These are phyloP conservation scores for Aspergillus chevalieri DNA, from an alignment of 2,329 filamentous ascomycete genomes.

Conservation along the genomic window DNA sequence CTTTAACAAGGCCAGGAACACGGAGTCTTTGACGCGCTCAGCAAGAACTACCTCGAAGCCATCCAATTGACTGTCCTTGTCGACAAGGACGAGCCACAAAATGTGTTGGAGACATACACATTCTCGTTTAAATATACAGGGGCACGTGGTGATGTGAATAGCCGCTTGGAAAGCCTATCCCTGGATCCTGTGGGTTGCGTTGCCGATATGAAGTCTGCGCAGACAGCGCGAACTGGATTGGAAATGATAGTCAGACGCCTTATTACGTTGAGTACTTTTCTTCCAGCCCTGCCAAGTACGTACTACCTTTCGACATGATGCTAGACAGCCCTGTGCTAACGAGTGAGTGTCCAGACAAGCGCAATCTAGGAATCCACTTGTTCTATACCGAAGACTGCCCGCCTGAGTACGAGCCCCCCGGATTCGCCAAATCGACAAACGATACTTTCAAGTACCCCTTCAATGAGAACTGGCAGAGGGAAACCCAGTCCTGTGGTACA, in stretches of 20 bases:
- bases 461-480: slow-evolving; percentile 33
- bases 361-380: slow-evolving; percentile 40
- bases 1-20: slow-evolving; percentile 39
- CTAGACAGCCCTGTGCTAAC: slow-evolving; percentile 2
- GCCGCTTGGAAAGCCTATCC: slow-evolving; percentile 21
- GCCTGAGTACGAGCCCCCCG: slow-evolving; percentile 35
- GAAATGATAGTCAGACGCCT: slow-evolving; percentile 40
- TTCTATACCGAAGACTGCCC: slow-evolving; percentile 40
- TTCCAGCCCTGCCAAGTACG: slow-evolving; percentile 41
- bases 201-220: slow-evolving; percentile 30
- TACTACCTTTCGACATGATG: background rate
- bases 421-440: slow-evolving; percentile 29
- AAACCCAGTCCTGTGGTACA: slow-evolving; percentile 24
- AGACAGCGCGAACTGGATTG: slow-evolving; percentile 37
- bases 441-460: slow-evolving; percentile 31
- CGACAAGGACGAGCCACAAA: slow-evolving; percentile 27
- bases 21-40: slow-evolving; percentile 44
- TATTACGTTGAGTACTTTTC: slow-evolving; percentile 29
- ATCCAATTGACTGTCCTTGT: slow-evolving; percentile 44
- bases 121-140: slow-evolving; percentile 43
- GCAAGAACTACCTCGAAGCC: slow-evolving; percentile 36
- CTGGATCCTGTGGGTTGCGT: slow-evolving; percentile 23
- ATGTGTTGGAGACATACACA: slow-evolving; percentile 46
- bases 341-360: slow-evolving; percentile 20
- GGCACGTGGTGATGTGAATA: slow-evolving; percentile 23